These are phyloP conservation scores for Closterium sp. DNA, from an alignment of 139 green algal species.

Conservation along the genomic window DNA sequence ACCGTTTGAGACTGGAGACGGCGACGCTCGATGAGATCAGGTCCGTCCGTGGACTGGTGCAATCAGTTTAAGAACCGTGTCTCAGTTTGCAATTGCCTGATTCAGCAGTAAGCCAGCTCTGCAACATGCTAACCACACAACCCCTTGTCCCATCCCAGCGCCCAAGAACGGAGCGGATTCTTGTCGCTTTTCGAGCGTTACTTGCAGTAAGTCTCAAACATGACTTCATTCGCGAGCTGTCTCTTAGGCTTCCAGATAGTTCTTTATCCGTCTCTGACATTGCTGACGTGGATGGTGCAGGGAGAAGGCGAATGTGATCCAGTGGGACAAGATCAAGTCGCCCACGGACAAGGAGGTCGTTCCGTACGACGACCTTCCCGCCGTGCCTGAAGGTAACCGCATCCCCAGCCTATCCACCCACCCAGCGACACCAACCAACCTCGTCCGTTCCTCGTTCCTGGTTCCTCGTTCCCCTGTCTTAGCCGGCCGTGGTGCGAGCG, in stretches of 20 bases:
- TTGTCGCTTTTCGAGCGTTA: background rate
- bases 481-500: too few species aligned
- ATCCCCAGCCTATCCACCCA: too few species aligned
- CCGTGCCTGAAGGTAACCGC: background rate
- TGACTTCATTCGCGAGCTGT: background rate
- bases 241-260: background rate
- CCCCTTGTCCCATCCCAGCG: background rate
- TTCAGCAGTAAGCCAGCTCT: too few species aligned
- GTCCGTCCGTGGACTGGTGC: background rate
- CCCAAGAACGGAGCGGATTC: background rate
- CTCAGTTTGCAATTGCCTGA: too few species aligned
- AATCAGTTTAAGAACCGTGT: background rate
- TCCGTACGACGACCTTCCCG: slow-evolving; percentile 18
- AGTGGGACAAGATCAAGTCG: slow-evolving; percentile 43
- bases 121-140: background rate
- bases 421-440: too few species aligned
- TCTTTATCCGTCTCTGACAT: background rate
- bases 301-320: slow-evolving; percentile 12
- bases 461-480: background rate
- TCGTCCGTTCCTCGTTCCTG: background rate
- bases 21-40: slow-evolving; percentile 12
- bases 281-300: slow-evolving; percentile 1
- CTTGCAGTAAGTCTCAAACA: background rate
- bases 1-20: background rate
- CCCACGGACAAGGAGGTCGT: slow-evolving; percentile 25